Evolutionary conservation across 306 rosid species (phyloP), one percentile per base, ranked within the genome.

Genomic region (Malus sylvestris): DNA sequence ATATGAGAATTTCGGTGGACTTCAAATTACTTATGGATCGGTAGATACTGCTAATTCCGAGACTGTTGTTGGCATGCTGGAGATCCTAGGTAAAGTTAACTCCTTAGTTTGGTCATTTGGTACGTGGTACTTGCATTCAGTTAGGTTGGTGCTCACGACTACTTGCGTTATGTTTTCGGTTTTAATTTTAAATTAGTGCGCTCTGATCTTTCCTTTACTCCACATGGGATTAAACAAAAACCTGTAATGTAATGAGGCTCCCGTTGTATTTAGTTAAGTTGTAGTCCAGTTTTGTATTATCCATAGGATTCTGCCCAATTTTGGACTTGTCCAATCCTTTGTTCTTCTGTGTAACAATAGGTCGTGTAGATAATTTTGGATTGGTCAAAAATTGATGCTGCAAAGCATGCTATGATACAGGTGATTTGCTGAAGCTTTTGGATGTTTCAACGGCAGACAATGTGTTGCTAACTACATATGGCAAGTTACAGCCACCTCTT

Each of bases 31-130:
- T 70, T 88, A 79, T 73, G 93, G 86, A 27, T 80, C 97, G 27
- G 38, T 85, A 22, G 89, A 80, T 68, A 80, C 90, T 59, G 94
- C 97, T 77, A 92, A 85, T 88, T 89, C 96, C 10, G 96, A 91
- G 83, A 93, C 97, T 68, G 93, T 96, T 74, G 97, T 89, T 78
- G 97, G 99, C 87, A 95, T 95, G 97, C 81, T 95, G 82, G 97
- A 90, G 85, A 90, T 93, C 91, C 77, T 95, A 61, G 93, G 98
- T 95, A 80, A 72, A 73, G 71, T 27, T 86, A 55, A 42, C 66
- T 78, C 65, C 49, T 65, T 51, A 51, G 20, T 78, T 79, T 15
- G 67, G 16, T 3, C 20, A 63, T 51, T 16, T 15, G 55, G 8
- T 16, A 51, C 55, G 8, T 63, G 46, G 16, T 19, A 19, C 44